Percentiles rank a stretch among this genome's conserved stretches.
Evolutionary conservation across 176 grass and related monocot genomes (phyloP).

Genomic region (Cocos nucifera): DNA sequence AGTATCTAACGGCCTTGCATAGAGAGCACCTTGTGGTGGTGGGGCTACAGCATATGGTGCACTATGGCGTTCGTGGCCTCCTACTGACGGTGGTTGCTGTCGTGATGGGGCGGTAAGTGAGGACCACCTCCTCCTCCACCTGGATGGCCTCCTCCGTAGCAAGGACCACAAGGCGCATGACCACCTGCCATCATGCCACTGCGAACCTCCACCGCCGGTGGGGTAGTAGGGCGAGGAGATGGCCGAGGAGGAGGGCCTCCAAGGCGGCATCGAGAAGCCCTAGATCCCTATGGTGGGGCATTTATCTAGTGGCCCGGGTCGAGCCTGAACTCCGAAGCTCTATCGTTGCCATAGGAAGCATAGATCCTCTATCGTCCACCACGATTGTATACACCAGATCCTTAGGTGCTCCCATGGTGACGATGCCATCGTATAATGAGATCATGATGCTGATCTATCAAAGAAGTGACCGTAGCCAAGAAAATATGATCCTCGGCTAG

Average conservation of each 20-base stretch:
- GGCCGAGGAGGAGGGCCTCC: constrained; percentile 1
- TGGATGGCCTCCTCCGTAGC: constrained; percentile 2
- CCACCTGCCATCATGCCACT: constrained; percentile 11
- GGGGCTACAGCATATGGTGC: constrained; percentile 7
- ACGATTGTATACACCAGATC: too few species aligned
- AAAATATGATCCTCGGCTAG: too few species aligned
- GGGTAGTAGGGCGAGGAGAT: neutral
- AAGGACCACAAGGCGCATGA: constrained; percentile 19
- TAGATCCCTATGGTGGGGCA: neutral
- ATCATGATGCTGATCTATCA: too few species aligned
- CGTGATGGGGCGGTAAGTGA: neutral
- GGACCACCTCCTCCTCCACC: neutral
- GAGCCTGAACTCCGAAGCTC: too few species aligned
- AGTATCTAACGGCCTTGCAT: constrained; percentile 25
- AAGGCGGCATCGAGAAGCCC: neutral
- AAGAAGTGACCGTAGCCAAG: too few species aligned
- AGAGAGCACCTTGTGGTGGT: constrained; percentile 23
- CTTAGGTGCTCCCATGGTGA: too few species aligned
- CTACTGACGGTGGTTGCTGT: neutral
- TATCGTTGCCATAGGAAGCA: too few species aligned
- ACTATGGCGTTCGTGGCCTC: neutral
- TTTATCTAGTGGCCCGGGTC: too few species aligned
- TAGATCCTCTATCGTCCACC: too few species aligned
- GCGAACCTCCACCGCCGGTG: constrained; percentile 16
- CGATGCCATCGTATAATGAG: too few species aligned